A percentile compares a stretch with the other conserved stretches of the same genome.
phyloP scores from a whole-genome alignment of 1,139 yeast species.

The Yamadazyma atlantica region DNA sequence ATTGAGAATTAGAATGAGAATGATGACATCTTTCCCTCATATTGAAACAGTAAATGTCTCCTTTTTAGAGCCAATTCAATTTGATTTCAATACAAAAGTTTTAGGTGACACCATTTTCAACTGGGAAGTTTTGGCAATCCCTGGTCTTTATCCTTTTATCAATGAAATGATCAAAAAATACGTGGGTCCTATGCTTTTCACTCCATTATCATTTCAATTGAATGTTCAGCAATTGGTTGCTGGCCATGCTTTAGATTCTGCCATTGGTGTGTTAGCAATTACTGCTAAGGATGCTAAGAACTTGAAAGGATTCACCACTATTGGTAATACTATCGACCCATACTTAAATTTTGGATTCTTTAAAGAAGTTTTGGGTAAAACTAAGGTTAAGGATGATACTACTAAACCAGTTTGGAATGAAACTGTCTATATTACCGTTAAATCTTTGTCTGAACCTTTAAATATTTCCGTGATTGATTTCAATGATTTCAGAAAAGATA shows the following conservation, averaged over 20 bases:
- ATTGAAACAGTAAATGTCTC: conserved; percentile 86
- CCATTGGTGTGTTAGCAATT: conserved; percentile 82
- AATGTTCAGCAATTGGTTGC: conserved; percentile 88
- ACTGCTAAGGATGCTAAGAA: conserved; percentile 65
- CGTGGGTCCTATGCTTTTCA: conserved; percentile 81
- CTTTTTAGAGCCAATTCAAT: conserved; percentile 78
- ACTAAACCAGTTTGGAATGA: conserved; percentile 82
- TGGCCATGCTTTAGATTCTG: conserved; percentile 76
- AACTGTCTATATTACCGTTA: conserved; percentile 65
- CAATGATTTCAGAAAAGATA: conserved; percentile 71
- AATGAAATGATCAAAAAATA: conserved; percentile 83
- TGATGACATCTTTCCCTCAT: conserved; percentile 91
- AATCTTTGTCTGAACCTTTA: conserved; percentile 78
- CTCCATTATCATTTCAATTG: conserved; percentile 89
- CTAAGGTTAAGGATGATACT: conserved; percentile 66
- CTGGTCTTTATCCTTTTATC: conserved; percentile 80
- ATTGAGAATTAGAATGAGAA: conserved; percentile 78
- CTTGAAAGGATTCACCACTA: conserved; percentile 64
- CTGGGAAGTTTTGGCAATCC: conserved; percentile 82
- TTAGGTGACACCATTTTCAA: conserved; percentile 78
- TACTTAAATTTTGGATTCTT: conserved; percentile 72
- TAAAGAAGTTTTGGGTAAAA: conserved; percentile 58
- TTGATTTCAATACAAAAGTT: conserved; percentile 76
- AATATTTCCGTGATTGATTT: conserved; percentile 68
- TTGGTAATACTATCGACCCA: conserved; percentile 86